Percentiles rank a stretch among this genome's conserved stretches.
phyloP scores from a whole-genome alignment of 306 rosid species.

The Dryas octopetala region DNA sequence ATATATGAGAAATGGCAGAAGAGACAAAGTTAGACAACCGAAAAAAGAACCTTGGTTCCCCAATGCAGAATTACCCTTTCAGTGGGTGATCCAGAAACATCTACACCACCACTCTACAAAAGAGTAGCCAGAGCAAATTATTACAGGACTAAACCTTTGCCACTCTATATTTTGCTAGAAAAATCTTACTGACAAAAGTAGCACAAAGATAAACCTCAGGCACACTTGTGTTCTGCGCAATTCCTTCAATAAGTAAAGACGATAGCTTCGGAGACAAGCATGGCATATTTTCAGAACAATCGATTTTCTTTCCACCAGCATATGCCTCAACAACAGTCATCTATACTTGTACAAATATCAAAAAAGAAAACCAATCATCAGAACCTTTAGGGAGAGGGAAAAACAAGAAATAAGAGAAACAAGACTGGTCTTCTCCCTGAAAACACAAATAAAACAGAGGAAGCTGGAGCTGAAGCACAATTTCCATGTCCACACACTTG shows the following conservation, averaged over 20 bases:
- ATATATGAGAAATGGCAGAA: not conserved
- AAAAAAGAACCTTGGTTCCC: slow-evolving; percentile 55
- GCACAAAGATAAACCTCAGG: slow-evolving; percentile 13
- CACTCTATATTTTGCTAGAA: too few species aligned
- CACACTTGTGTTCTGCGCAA: slow-evolving; percentile 55
- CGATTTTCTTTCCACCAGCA: slow-evolving; percentile 55
- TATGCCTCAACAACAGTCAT: slow-evolving; percentile 74
- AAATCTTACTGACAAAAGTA: not conserved
- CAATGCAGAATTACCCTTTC: slow-evolving; percentile 71
- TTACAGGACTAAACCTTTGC: not conserved
- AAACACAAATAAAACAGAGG: too few species aligned
- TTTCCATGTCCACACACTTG: not conserved
- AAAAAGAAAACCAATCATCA: too few species aligned
- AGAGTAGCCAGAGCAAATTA: slow-evolving; percentile 11
- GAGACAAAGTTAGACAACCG: not conserved
- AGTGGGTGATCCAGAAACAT: slow-evolving; percentile 76
- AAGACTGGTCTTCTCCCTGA: too few species aligned
- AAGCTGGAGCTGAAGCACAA: too few species aligned
- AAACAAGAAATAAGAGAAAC: too few species aligned
- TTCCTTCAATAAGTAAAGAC: slow-evolving; percentile 63
- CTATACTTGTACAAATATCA: slow-evolving; percentile 25
- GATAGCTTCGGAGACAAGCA: slow-evolving; percentile 36
- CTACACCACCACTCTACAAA: slow-evolving; percentile 46
- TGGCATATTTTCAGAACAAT: slow-evolving; percentile 43
- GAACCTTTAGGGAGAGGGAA: not conserved